Conservation (phyloP, 306 rosid genomes). For the Quercus mongolica region DNA sequence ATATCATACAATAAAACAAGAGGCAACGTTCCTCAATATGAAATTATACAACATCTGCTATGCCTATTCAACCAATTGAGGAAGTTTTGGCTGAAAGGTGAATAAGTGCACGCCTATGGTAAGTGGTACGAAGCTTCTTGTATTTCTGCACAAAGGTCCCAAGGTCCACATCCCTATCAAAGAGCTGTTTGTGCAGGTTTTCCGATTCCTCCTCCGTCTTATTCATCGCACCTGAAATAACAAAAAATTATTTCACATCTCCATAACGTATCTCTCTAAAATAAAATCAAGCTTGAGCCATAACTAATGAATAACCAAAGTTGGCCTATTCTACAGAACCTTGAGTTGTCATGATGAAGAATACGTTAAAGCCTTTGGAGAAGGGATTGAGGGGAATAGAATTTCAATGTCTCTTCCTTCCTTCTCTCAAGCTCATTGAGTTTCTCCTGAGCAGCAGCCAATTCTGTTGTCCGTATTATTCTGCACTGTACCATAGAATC, state of each 20-base stretch:
- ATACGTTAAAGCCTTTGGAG: constrained; percentile 80
- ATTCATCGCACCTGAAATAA: constrained; percentile 62
- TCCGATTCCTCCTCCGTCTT: constrained; percentile 86
- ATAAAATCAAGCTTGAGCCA: not conserved
- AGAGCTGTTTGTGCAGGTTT: constrained; percentile 61
- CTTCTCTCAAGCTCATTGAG: constrained; percentile 79
- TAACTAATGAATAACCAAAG: not conserved
- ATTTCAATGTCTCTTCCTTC: constrained; percentile 68
- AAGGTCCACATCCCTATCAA: constrained; percentile 62
- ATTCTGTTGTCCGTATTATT: constrained; percentile 84
- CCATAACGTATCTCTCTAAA: not conserved
- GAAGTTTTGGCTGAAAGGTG: constrained; percentile 83
- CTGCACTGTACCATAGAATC: constrained; percentile 57
- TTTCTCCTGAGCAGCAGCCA: constrained; percentile 94
- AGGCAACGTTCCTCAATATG: not conserved
- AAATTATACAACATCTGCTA: constrained; percentile 1
- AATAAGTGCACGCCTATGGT: constrained; percentile 70
- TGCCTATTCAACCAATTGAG: constrained; percentile 14
- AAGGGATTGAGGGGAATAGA: constrained; percentile 72
- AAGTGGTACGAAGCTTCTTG: constrained; percentile 69
- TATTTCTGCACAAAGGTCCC: constrained; percentile 65
- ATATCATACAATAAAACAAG: not conserved
- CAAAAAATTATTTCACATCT: not conserved
- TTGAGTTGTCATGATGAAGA: constrained; percentile 13
- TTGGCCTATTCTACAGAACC: not conserved